These are phyloP conservation scores for Entomortierella lignicola DNA, from an alignment of 192 early-diverging fungal species.

Conservation along the genomic window DNA sequence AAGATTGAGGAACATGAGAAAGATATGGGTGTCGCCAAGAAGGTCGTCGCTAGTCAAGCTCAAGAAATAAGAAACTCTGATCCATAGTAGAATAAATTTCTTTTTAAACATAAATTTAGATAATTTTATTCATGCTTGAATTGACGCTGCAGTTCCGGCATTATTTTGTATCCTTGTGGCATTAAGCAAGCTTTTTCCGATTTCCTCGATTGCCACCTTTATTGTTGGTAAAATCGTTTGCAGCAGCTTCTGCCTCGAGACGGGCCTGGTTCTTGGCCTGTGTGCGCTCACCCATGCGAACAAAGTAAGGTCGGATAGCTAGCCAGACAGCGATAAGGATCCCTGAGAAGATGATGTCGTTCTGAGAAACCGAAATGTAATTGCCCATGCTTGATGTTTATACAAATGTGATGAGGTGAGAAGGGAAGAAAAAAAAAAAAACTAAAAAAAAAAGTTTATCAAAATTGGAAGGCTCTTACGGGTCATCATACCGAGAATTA, in stretches of 20 bases:
- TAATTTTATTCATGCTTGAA: conserved; percentile 3
- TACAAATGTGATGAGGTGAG: neutral
- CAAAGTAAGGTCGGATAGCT: conserved; percentile 46
- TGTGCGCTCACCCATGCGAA: conserved; percentile 35
- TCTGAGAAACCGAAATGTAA: conserved; percentile 26
- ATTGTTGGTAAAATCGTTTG: conserved; percentile 4
- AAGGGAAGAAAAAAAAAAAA: neutral
- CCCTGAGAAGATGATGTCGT: conserved; percentile 50
- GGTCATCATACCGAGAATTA: neutral
- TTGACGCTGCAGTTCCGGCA: no score
- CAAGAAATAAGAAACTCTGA: neutral
- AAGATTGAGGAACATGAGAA: conserved; percentile 67
- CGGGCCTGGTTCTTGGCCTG: conserved; percentile 13
- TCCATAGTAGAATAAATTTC: no score
- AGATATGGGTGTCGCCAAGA: conserved; percentile 51
- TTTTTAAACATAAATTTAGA: neutral
- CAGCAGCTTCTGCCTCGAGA: conserved; percentile 29
- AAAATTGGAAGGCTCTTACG: neutral
- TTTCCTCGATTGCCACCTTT: neutral
- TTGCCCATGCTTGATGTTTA: conserved; percentile 34
- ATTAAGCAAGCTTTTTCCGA: conserved; percentile 44
- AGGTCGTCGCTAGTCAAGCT: conserved; percentile 12
- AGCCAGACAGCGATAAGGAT: conserved; percentile 45
- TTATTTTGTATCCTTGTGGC: no score
- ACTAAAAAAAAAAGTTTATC: neutral